phyloP scores from a whole-genome alignment of 2,329 filamentous ascomycete genomes.

The Ophidiomyces ophidiicola region DNA sequence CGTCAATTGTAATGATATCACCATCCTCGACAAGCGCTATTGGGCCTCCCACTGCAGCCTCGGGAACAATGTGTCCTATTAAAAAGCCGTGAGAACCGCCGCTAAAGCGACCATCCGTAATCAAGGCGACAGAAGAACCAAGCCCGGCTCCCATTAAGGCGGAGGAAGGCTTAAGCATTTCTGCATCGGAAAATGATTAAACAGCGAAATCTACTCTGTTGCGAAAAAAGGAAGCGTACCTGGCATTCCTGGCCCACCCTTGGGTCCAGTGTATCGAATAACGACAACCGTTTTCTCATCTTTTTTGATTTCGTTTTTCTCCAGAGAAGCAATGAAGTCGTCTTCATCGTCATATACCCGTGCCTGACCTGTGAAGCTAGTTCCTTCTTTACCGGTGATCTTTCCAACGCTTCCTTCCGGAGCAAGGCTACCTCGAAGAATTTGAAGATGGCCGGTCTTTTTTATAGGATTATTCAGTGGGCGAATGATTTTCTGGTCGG shows the following conservation, averaged over 20 bases:
- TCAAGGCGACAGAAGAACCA: conserved; percentile 56
- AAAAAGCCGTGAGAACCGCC: conserved; percentile 47
- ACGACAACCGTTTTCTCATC: conserved; percentile 66
- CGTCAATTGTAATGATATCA: conserved; percentile 76
- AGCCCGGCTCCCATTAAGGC: conserved; percentile 64
- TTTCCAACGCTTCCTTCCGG: conserved; percentile 61
- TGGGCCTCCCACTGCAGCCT: conserved; percentile 78
- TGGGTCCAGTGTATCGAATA: conserved; percentile 62
- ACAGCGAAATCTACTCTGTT: too few relatives aligned
- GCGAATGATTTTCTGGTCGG: conserved; percentile 57
- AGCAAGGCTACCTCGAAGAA: conserved; percentile 56
- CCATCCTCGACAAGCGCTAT: conserved; percentile 72
- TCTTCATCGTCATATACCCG: conserved; percentile 60
- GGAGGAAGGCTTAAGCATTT: conserved; percentile 61
- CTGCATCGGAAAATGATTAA: conserved; percentile 33
- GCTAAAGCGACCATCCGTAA: conserved; percentile 68
- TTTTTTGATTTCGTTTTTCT: conserved; percentile 57
- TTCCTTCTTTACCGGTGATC: conserved; percentile 65
- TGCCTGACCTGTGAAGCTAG: conserved; percentile 54
- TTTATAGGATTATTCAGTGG: conserved; percentile 60
- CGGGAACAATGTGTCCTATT: conserved; percentile 57
- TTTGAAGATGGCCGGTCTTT: conserved; percentile 58
- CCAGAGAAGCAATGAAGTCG: conserved; percentile 54
- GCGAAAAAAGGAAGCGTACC: conserved; percentile 11
- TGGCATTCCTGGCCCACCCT: conserved; percentile 61